Percentiles rank a stretch among this genome's conserved stretches.
Conservation (phyloP, 805 yeast genomes). For the Candida tallmaniae region DNA sequence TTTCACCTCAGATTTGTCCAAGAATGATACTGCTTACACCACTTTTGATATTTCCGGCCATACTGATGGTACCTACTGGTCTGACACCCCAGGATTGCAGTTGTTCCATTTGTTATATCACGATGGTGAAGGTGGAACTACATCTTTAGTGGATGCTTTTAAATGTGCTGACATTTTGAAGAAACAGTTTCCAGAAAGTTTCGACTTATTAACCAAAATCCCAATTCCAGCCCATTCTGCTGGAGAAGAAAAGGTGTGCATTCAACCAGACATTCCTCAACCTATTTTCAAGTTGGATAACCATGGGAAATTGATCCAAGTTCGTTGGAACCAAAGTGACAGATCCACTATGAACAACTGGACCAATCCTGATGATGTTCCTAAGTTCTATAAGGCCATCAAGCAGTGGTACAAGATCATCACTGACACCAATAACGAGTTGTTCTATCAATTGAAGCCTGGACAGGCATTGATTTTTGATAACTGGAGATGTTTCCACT, state of each 20-base stretch:
- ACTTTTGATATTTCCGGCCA: conserved; percentile 60
- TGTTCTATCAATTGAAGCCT: conserved; percentile 53
- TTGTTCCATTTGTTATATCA: conserved; percentile 61
- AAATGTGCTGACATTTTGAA: conserved; percentile 50
- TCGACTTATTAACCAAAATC: conserved; percentile 42
- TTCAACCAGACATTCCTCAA: conserved; percentile 51
- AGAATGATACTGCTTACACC: conserved; percentile 70
- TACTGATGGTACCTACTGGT: conserved; percentile 75
- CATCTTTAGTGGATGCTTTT: conserved; percentile 65
- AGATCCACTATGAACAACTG: conserved; percentile 54
- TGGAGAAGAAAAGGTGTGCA: conserved; percentile 60
- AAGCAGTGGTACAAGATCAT: conserved; percentile 53
- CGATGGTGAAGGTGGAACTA: conserved; percentile 64
- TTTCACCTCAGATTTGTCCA: conserved; percentile 63
- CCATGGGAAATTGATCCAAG: conserved; percentile 51
- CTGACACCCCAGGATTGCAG: conserved; percentile 68
- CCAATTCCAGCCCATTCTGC: conserved; percentile 71
- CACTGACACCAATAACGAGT: conserved; percentile 45
- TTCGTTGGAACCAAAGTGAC: conserved; percentile 70
- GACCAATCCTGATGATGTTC: conserved; percentile 46
- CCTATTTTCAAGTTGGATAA: conserved; percentile 56
- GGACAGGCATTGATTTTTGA: conserved; percentile 67
- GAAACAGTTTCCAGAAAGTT: conserved; percentile 46
- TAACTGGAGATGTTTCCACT: conserved; percentile 70
- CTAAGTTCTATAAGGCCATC: conserved; percentile 53